Conservation (phyloP, 2,329 filamentous ascomycete species). For the Claviceps quebecensis region DNA sequence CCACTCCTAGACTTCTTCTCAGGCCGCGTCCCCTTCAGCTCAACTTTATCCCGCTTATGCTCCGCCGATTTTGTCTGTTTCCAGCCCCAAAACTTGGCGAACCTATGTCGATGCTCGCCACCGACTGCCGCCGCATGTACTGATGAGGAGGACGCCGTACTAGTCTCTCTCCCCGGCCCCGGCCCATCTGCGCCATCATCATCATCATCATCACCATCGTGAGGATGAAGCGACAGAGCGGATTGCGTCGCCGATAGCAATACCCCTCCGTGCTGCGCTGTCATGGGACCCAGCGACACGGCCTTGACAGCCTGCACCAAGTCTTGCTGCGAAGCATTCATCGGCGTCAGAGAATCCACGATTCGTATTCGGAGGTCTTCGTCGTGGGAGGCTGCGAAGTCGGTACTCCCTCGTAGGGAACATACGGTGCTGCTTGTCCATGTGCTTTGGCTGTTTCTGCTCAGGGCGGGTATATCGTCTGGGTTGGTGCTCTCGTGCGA, state of each 20-base stretch:
- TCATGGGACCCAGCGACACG: too few relatives aligned
- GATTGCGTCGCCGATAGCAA: too few relatives aligned
- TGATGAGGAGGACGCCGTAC: neutral
- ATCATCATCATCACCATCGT: neutral
- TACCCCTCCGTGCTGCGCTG: too few relatives aligned
- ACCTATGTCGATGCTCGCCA: neutral
- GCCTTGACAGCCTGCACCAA: too few relatives aligned
- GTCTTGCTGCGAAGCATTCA: neutral
- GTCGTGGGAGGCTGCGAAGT: neutral
- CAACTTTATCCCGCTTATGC: neutral
- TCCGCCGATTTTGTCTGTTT: neutral
- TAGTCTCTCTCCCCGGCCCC: neutral
- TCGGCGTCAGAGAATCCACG: too few relatives aligned
- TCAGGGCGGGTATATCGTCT: neutral
- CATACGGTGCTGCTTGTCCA: neutral
- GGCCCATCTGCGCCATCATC: neutral
- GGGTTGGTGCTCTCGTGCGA: neutral
- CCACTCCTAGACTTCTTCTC: neutral
- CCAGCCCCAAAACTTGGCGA: neutral
- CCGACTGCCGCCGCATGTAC: neutral
- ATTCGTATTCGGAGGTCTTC: neutral
- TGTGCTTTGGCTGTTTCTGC: neutral
- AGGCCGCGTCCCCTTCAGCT: neutral
- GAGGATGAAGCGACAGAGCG: neutral
- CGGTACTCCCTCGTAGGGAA: neutral